Percentiles rank a stretch among this genome's conserved stretches.
Evolutionary conservation across 1,284 basidiomycete genomes (phyloP).

Genomic region (Trichosporon coremiiforme): DNA sequence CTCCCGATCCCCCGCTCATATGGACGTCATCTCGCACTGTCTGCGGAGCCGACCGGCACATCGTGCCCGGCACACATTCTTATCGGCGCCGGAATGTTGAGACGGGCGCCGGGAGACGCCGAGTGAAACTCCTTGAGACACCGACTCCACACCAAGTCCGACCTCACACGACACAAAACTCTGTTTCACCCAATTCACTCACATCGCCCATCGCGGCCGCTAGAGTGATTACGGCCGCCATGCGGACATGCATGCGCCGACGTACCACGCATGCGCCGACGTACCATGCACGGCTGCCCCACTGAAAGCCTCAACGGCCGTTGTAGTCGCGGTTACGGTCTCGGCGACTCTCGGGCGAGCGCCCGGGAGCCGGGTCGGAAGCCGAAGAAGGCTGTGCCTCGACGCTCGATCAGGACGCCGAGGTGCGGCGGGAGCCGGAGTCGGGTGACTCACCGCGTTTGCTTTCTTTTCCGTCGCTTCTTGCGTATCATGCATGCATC

Average conservation of each 20-base stretch:
- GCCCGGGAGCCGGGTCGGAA: neutral
- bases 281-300: too few relatives aligned
- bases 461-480: neutral
- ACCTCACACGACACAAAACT: neutral
- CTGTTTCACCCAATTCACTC: neutral
- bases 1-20: neutral
- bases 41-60: too few relatives aligned
- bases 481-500: too few relatives aligned
- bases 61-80: neutral
- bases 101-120: neutral
- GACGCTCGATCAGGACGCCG: neutral
- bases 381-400: neutral
- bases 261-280: neutral
- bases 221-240: too few relatives aligned
- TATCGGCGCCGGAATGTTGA: neutral
- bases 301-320: neutral
- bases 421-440: neutral
- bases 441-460: neutral
- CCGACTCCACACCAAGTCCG: neutral
- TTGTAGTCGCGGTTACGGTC: neutral
- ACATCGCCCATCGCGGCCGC: neutral
- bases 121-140: neutral
- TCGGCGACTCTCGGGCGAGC: neutral
- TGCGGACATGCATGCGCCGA: neutral
- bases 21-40: too few relatives aligned